Percentiles rank a stretch among this genome's conserved stretches.
Conservation (phyloP, 441 rosid genomes). For the Pelargonium australe region DNA sequence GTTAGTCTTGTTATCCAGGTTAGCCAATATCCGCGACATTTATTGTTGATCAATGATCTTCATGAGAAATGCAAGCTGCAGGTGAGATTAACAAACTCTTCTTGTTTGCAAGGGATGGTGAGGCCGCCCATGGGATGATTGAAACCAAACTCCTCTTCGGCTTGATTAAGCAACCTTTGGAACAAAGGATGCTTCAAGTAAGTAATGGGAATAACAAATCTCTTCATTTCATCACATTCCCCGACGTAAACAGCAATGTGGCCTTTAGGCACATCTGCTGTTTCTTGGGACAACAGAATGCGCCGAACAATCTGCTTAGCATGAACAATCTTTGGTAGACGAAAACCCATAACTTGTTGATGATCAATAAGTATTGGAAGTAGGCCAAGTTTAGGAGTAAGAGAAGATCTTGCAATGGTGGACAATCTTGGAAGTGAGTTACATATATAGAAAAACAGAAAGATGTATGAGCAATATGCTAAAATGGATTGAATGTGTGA, state of each 20-base stretch:
- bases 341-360: background rate
- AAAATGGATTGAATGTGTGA: background rate
- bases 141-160: background rate
- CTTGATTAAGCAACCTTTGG: background rate
- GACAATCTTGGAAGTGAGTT: background rate
- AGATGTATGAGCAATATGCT: background rate
- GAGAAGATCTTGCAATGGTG: background rate
- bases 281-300: background rate
- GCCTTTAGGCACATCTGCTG: background rate
- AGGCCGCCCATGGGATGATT: background rate
- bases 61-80: background rate
- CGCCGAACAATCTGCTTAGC: background rate
- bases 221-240: background rate
- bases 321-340: background rate
- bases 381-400: background rate
- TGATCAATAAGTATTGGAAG: too few species aligned
- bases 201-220: background rate
- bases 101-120: background rate
- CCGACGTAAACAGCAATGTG: background rate
- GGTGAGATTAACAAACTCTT: background rate
- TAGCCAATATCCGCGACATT: too few species aligned
- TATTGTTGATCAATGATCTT: too few species aligned
- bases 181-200: background rate
- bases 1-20: too few species aligned
- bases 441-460: background rate